Evolutionary conservation across 306 rosid species (phyloP).

Genomic region (Aeschynomene evenia): DNA sequence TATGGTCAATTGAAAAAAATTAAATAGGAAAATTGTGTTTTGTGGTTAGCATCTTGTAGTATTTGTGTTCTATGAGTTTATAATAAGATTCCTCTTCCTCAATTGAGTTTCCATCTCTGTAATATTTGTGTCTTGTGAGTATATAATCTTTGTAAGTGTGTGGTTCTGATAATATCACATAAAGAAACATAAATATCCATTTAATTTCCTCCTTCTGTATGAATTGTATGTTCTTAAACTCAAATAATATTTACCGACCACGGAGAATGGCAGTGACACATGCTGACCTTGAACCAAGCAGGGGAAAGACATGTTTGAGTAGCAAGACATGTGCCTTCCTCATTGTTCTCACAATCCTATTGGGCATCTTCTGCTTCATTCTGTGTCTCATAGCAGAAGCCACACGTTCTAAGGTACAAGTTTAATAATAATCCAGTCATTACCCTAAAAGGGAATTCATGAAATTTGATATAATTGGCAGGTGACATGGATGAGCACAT

Average conservation of each 20-base stretch:
- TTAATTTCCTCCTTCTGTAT: conserved; percentile 1
- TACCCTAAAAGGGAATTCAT: background rate
- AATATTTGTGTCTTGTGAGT: no score
- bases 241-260: conserved; percentile 21
- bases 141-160: no score
- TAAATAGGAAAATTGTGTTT: no score
- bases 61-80: no score
- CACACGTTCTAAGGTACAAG: conserved; percentile 62
- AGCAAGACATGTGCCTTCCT: conserved; percentile 53
- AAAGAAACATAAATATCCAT: background rate
- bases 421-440: background rate
- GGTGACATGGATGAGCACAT: conserved; percentile 47
- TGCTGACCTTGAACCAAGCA: conserved; percentile 69
- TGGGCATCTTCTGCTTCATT: conserved; percentile 60
- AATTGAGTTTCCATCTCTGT: no score
- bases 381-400: conserved; percentile 70
- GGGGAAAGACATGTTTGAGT: conserved; percentile 36
- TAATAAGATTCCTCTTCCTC: no score
- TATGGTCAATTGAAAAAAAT: no score
- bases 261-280: conserved; percentile 65
- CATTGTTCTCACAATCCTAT: conserved; percentile 47
- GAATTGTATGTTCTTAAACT: conserved; percentile 8
- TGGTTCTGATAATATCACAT: no score
- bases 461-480: conserved; percentile 16
- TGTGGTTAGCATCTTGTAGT: no score